Evolutionary conservation across 148 eudicot genomes (phyloP), one percentile per base, ranked within the genome.

Genomic region (Rhododendron williamsianum): DNA sequence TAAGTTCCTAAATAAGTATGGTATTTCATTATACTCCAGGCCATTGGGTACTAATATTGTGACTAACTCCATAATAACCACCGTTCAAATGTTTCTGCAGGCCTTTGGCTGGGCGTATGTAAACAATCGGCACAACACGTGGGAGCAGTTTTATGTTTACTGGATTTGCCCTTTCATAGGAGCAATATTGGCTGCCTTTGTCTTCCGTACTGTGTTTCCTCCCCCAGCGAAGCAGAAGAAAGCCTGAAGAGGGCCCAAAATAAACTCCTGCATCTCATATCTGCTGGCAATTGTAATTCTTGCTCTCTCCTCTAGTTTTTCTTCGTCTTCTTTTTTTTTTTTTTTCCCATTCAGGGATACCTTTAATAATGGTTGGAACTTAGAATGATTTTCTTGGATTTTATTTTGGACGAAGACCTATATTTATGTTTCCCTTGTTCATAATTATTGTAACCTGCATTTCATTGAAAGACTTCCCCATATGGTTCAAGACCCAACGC

Each of bases 61-160:
- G 30, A 82, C 48, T 27, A n/a, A 21, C 38, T 3, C 12, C 73
- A 27, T 11, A 8, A 45, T 27, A 4, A 56, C 19, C 56, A 16
- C 16, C 80, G 33, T 56, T 19, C n/a, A 80, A 76, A 71, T 89
- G 58, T 56, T 48, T 58, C 54, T 88, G 86, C 93, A 96, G 98
- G 98, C 98, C 76, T 96, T 92, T 87, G 98, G 98, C 52, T 96
- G 98, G 98, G 98, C 98, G 35, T 96, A 96, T 72, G 80, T 94
- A 33, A 90, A 90, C 80, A 91, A 93, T 12, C 38, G 25, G 87
- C 98, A 96, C 88, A 86, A 94, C 89, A 93, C 98, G 54, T 96
- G 98, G 98, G 98, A 94, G 83, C 98, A 96, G 45, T 88, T 96
- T 69, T 94, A 94, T 83, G 98, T 96, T 5, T 96, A 93, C 86